Evolutionary conservation across 768 basidiomycete genomes (phyloP).

Genomic region (Asterophora lycoperdoides): DNA sequence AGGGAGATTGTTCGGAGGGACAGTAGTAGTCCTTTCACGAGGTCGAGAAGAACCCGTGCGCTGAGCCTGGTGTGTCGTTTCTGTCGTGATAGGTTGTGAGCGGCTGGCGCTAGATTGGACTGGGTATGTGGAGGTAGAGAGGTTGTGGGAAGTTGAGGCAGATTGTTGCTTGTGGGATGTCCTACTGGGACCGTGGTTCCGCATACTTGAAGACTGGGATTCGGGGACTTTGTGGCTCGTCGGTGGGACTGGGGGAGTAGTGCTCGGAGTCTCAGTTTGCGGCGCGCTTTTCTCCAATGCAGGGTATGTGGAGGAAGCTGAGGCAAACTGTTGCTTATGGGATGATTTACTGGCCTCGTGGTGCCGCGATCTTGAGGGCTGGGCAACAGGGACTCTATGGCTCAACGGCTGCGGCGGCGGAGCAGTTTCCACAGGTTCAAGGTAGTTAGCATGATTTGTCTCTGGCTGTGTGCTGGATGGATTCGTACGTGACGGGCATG

Average conservation of each 20-base stretch:
- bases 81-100: background rate
- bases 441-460: background rate
- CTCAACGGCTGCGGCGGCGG: background rate
- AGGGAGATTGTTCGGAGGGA: background rate
- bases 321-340: background rate
- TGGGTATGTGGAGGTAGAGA: background rate
- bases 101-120: background rate
- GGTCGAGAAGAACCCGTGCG: background rate
- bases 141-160: background rate
- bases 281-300: no score
- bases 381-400: background rate
- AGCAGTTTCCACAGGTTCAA: background rate
- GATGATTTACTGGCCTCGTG: slow-evolving; percentile 1
- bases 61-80: background rate
- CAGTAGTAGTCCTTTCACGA: background rate
- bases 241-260: background rate
- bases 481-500: background rate
- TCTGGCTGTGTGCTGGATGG: background rate
- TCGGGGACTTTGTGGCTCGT: background rate
- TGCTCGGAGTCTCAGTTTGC: background rate
- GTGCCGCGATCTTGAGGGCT: background rate
- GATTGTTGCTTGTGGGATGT: slow-evolving; percentile 1
- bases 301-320: background rate
- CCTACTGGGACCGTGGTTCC: background rate
- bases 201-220: background rate